Base-by-base conservation (phyloP, 2,329 filamentous ascomycete species). In the Parastagonospora nodorum region DNA sequence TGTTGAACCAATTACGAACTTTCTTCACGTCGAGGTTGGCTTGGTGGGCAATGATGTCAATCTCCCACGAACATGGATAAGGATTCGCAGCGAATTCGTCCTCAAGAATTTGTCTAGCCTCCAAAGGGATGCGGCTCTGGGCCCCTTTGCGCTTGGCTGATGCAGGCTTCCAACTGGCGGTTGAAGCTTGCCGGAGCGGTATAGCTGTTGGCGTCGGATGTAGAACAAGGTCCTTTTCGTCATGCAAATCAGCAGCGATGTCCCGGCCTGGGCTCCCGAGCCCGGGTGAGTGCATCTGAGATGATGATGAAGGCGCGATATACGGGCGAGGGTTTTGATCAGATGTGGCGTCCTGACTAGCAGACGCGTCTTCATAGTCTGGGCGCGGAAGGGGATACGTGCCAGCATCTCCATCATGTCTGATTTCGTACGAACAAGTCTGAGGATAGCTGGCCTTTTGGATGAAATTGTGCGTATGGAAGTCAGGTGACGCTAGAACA, bases 1-100 rank as follows among this genome's bases (percentile, higher is more conserved):
- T 73, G 44, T 73, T 73, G 55, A 67, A 73, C 69, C 68, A 73
- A 24, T 66, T 72, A 19, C 66, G 60, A 30, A 73, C 69, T 16
- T 64, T 62, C 50, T 73, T 73, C 8, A 67, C 65, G 12, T 72
- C 68, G n/a, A 73, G 59, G 24, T 67, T 69, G 29, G 68, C 66
- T 51, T 72, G 68, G 31, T 72, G 68, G 15, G 68, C 69, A 27
- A 73, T 72, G 38, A 71, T 69, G 40, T 73, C 69, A 33, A 72
- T 60, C 41, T 73, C 69, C 68, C 68, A 73, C 0, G 57, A 56
- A 40, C 65, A 70, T 10, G 69, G 69, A 51, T 73, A 73, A 7
- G 69, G 67, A 37, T 73, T 73, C 2, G 62, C 56, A 10, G 61
- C 61, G 38, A 73, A 73, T 32, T 73, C 67, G 45, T 71, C 66